Evolutionary conservation across 2,329 filamentous ascomycete species (phyloP).

Genomic region (Aspergillus sojae): DNA sequence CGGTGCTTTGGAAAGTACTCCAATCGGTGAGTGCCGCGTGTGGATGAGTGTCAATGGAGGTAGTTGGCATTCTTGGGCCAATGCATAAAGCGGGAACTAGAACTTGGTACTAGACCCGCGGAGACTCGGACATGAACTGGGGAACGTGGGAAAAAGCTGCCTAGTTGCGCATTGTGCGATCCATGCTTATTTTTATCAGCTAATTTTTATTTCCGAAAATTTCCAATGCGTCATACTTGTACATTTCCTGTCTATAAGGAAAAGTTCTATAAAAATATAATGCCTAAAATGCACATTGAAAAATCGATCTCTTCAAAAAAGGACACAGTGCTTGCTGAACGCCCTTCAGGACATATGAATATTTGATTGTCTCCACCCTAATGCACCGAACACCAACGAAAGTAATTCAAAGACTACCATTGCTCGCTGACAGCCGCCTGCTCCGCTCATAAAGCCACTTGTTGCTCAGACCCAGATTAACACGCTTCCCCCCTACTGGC

Average conservation of each 20-base stretch:
- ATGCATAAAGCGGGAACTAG: conserved; percentile 22
- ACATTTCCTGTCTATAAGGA: background rate
- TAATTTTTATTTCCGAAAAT: background rate
- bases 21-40: conserved; percentile 15
- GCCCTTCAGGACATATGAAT: conserved; percentile 14
- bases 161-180: conserved; percentile 1
- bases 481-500: conserved; percentile 65
- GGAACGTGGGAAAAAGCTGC: conserved; percentile 5
- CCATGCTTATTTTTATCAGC: background rate
- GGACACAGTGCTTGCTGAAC: conserved; percentile 6
- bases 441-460: conserved; percentile 95
- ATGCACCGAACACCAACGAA: conserved; percentile 13
- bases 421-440: conserved; percentile 41
- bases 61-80: conserved; percentile 22
- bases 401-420: conserved; percentile 34
- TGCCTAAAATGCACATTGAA: background rate
- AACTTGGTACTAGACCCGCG: conserved; percentile 10
- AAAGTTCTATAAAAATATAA: background rate
- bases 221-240: background rate
- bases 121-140: conserved; percentile 14
- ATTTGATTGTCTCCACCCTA: conserved; percentile 14
- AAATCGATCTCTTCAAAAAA: background rate
- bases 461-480: conserved; percentile 79
- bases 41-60: conserved; percentile 11
- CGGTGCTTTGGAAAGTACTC: conserved; percentile 5